Conservation (phyloP, 225 moss, liverwort and hornwort species). For the Neckera pumila region DNA sequence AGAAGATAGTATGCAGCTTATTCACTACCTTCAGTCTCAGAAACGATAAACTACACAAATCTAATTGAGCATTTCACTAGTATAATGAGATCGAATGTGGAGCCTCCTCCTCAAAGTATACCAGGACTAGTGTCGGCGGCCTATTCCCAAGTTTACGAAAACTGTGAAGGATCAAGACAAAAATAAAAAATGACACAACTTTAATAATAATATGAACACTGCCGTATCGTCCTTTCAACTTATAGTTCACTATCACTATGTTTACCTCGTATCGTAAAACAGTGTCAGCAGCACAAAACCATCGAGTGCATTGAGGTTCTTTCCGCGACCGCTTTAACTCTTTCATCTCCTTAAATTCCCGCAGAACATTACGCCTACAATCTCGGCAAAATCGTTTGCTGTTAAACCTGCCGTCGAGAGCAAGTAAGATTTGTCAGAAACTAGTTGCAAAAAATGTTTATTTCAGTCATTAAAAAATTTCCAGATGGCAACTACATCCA, state of each 20-base stretch:
- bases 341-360: conserved; percentile 99
- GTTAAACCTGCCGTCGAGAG: conserved; percentile 67
- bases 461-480: not conserved
- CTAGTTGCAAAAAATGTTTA: not conserved
- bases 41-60: not conserved
- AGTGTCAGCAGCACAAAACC: conserved; percentile 99
- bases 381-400: conserved; percentile 99
- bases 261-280: conserved; percentile 93
- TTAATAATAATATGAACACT: not conserved
- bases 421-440: conserved; percentile 8
- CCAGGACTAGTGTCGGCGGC: not conserved
- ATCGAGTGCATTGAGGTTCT: conserved; percentile 89
- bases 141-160: not conserved
- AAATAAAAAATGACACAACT: not conserved
- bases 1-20: not conserved
- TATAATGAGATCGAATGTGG: not conserved
- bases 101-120: not conserved
- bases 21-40: not conserved
- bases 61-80: not conserved
- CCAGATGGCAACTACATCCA: not conserved
- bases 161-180: not conserved
- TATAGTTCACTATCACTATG: not conserved
- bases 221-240: not conserved
- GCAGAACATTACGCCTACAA: conserved; percentile 98
- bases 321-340: conserved; percentile 93